A percentile compares a stretch with the other conserved stretches of the same genome.
These are phyloP conservation scores for Circinella minor DNA, from an alignment of 371 early-diverging fungal genomes.

Conservation along the genomic window DNA sequence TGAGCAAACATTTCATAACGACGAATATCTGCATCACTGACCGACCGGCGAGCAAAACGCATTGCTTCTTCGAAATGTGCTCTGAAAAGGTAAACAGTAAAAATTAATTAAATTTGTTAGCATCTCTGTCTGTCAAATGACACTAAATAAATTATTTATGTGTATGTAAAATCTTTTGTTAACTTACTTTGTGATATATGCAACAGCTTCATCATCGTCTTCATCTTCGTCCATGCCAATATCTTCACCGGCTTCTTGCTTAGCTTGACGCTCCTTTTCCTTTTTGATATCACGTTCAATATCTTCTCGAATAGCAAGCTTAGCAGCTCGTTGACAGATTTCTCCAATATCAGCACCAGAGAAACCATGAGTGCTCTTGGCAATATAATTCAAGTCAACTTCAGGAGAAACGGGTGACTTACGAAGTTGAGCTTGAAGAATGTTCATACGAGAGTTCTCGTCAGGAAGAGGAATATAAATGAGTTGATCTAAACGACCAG, in stretches of 20 bases:
- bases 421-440: constrained; percentile 94
- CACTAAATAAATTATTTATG: background rate
- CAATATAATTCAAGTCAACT: constrained; percentile 89
- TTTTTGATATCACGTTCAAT: constrained; percentile 91
- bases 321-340: constrained; percentile 99
- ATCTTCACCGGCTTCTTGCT: constrained; percentile 66
- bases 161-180: too few species aligned
- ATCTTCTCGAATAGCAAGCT: constrained; percentile 98
- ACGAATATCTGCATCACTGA: constrained; percentile 96
- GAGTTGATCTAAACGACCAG: constrained; percentile 99
- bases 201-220: constrained; percentile 80
- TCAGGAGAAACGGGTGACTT: constrained; percentile 93
- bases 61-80: constrained; percentile 99
- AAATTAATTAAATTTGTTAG: too few species aligned
- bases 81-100: constrained; percentile 10
- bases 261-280: constrained; percentile 76
- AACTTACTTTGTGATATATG: constrained; percentile 81
- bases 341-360: constrained; percentile 99
- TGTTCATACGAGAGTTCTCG: constrained; percentile 85
- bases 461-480: constrained; percentile 99
- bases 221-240: constrained; percentile 84
- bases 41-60: constrained; percentile 97
- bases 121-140: background rate
- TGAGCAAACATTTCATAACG: constrained; percentile 99
- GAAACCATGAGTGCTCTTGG: constrained; percentile 95